Base-by-base conservation (phyloP, 139 green algal species). In the Gonium pectorale region DNA sequence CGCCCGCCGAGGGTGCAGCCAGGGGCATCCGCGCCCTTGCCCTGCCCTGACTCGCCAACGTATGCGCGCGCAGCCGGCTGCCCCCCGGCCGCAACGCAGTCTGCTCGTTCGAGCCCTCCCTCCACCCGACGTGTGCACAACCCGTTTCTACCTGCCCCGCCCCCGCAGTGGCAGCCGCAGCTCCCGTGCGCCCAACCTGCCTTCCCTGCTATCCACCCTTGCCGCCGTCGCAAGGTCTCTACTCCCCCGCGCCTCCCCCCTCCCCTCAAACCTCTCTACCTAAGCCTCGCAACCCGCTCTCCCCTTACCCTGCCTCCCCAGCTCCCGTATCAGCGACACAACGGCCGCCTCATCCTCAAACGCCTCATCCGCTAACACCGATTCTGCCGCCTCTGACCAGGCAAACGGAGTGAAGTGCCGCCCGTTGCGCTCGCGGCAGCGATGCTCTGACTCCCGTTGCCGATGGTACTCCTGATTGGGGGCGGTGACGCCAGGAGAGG, bases 361-460 rank as follows among this genome's bases (percentile, higher is more conserved):
- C 40, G 60, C 75, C 75, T 82, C 75, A 68, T 82, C 75, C 3
- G 5, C 24, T 40, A 82, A 31, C 22, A 82, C 75, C 59, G 75
- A 59, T 0, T 29, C 59, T 17, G 44, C 75, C n/a, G 75, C 59
- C 15, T 56, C 40, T 2, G 31, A 29, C 75, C 75, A 82, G 75
- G 75, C 40, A 31, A 62, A 71, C 3, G 59, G 75, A 22, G 29
- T 31, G 40, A 63, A 62, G 41, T 41, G 75, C 15, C 59, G 40
- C 19, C 41, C 59, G 15, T 41, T 52, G 5, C 75, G 75, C 26
- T 82, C 75, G 13, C 75, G 41, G 29, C 41, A 43, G 15, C 75
- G 75, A 29, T 62, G 75, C 75, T 82, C 75, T 3, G 38, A 41
- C 75, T 82, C 75, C 4, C 59, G 59, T 7, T 33, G 19, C 5